Evolutionary conservation across 129 eudicot genomes (phyloP).

Genomic region (Tagetes patula): DNA sequence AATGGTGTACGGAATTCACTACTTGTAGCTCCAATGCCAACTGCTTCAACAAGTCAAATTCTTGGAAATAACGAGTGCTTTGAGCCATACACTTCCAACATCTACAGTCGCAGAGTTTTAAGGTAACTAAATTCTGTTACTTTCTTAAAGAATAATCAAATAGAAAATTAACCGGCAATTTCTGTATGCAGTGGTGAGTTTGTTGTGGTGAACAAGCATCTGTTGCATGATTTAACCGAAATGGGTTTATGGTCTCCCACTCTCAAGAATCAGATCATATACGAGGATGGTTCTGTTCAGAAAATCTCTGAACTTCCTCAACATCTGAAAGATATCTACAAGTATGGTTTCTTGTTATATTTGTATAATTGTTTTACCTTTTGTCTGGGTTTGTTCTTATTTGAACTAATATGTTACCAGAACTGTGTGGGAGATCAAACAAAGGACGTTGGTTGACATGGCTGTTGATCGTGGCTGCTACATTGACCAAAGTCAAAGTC

Average conservation of each 20-base stretch:
- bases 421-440: conserved; percentile 98
- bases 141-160: too few relatives aligned
- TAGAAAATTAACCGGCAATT: background rate
- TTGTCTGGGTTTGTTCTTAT: background rate
- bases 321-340: conserved; percentile 63
- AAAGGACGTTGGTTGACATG: conserved; percentile 88
- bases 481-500: conserved; percentile 95
- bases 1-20: conserved; percentile 87
- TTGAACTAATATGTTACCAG: conserved; percentile 30
- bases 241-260: too few relatives aligned
- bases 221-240: conserved; percentile 70
- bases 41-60: conserved; percentile 98
- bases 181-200: conserved; percentile 79
- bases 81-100: conserved; percentile 97
- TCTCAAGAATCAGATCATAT: too few relatives aligned
- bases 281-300: too few relatives aligned
- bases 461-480: conserved; percentile 97
- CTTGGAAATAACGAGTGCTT: conserved; percentile 96
- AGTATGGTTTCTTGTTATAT: conserved; percentile 42
- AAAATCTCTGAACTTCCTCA: conserved; percentile 68
- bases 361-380: background rate
- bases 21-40: conserved; percentile 98
- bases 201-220: conserved; percentile 96
- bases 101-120: conserved; percentile 88
- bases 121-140: conserved; percentile 38